Conservation (phyloP, 495 filamentous ascomycete species). For the Tuber magnatum region DNA sequence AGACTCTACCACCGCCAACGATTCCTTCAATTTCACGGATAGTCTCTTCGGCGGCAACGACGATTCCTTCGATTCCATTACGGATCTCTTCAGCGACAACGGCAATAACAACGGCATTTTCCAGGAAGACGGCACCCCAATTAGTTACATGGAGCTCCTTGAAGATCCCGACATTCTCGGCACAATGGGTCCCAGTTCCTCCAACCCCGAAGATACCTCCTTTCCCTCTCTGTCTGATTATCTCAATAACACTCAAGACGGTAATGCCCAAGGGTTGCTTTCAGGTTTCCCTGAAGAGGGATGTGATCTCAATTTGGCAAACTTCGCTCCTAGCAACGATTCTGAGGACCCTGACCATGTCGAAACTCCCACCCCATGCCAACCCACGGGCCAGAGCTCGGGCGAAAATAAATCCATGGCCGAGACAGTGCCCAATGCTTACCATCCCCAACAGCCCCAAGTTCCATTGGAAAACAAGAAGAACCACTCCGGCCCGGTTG, state of each 20-base stretch:
- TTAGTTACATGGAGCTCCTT: not conserved
- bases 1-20: not conserved
- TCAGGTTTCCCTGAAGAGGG: not conserved
- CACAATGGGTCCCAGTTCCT: not conserved
- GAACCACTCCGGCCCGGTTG: not conserved
- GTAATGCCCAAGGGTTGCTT: not conserved
- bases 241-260: not conserved
- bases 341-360: not conserved
- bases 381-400: not conserved
- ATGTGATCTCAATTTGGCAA: not conserved
- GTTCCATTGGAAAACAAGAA: not conserved
- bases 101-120: not conserved
- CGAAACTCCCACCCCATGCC: not conserved
- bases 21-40: not conserved
- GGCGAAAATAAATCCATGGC: not conserved
- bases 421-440: not conserved
- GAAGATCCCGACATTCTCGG: not conserved
- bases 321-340: not conserved
- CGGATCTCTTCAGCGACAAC: not conserved
- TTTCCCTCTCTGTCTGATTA: not conserved
- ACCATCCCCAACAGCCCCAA: not conserved
- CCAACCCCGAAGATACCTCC: not conserved
- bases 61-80: not conserved
- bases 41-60: not conserved
- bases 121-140: not conserved